Base-by-base conservation (phyloP, 1,284 basidiomycete genomes). In the Tremellales sp. region DNA sequence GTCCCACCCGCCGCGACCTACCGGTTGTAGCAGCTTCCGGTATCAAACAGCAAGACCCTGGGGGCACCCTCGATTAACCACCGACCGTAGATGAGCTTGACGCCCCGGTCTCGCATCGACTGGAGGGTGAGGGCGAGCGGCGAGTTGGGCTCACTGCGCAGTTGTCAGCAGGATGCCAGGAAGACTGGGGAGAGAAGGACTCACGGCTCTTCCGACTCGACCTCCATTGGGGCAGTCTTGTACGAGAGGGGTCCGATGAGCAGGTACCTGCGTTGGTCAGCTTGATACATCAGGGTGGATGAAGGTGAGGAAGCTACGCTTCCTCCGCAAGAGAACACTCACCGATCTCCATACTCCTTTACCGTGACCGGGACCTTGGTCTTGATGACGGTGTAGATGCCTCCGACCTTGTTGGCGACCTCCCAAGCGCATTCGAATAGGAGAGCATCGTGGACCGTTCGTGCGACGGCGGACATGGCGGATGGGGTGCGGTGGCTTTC, bases 371-470 rank as follows among this genome's bases (percentile, higher is more conserved):
- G 94, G 43, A 95, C 92, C 72, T 97, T 98, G 47, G 94, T 97
- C 77, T 97, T 97, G 75, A 97, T 97, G 76, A 97, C 93, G 56
- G 93, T 97, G 80, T 97, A 97, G 76, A 97, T 97, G 56, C 93
- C 93, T 60, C 93, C 93, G 72, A 97, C 93, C 75, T 93, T 94
- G 81, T 94, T 94, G 29, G 86, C 90, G 62, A 93, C 90, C 75
- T 92, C 89, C 88, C 89, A 92, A 28, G 88, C 88, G 66, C 84
- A 86, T 69, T 92, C 89, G 68, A 92, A 92, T 65, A 92, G 83
- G 29, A 88, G 68, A 39, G 86, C 79, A 60, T 83, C 79, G 66
- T 82, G 81, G 40, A 89, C 83, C 71, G 88, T 84, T 74, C 88
- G 86, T 35, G 56, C 45, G 53, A 66, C 61, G 1, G 16, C 51